Percentiles rank a stretch among this genome's conserved stretches.
phyloP scores from a whole-genome alignment of 371 early-diverging fungal genomes.

The Syncephalis plumigaleata region DNA sequence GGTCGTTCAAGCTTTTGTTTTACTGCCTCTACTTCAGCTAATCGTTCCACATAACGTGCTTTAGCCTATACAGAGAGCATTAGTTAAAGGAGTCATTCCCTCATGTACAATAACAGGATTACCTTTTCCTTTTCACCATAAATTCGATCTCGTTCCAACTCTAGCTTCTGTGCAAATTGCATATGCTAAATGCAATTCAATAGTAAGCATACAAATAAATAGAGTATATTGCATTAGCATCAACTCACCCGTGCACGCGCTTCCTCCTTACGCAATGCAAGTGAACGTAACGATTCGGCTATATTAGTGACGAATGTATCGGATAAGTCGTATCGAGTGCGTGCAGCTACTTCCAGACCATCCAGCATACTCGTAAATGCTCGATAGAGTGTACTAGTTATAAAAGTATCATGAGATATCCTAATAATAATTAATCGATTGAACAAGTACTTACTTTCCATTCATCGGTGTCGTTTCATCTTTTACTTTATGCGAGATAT shows the following conservation, averaged over 20 bases:
- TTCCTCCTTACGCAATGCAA: constrained; percentile 43
- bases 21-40: constrained; percentile 37
- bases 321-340: constrained; percentile 28
- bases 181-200: constrained; percentile 28
- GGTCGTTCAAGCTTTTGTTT: constrained; percentile 28
- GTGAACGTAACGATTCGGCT: constrained; percentile 33
- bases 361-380: constrained; percentile 39
- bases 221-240: neutral
- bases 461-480: constrained; percentile 2
- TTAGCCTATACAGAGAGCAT: constrained; percentile 16
- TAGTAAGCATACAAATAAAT: neutral
- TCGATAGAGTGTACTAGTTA: constrained; percentile 19
- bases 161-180: constrained; percentile 39
- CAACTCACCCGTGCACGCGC: constrained; percentile 47
- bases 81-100: neutral
- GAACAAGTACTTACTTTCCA: neutral
- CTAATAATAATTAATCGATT: neutral
- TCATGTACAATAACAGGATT: constrained; percentile 2
- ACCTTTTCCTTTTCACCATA: constrained; percentile 52
- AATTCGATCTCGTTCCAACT: constrained; percentile 39
- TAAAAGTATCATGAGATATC: neutral
- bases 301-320: constrained; percentile 31
- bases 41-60: constrained; percentile 46
- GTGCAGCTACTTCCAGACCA: constrained; percentile 35
- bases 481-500: neutral